Evolutionary conservation across 257 asterid genomes (phyloP), one percentile per base, ranked within the genome.

Genomic region (Capsicum baccatum): DNA sequence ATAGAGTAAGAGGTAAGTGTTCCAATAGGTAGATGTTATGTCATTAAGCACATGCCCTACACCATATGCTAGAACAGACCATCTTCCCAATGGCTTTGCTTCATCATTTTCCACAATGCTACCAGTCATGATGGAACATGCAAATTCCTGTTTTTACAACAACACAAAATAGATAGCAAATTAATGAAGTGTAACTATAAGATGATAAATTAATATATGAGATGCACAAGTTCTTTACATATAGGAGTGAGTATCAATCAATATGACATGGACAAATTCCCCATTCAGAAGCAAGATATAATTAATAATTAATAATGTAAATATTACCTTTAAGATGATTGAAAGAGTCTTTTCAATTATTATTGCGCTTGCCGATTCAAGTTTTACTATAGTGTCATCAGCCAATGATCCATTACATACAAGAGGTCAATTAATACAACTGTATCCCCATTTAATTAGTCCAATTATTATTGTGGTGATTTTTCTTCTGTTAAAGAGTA

Each of bases 41-140:
- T 96, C 99, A 89, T 96, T 95, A 69, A 95, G 89, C 95, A 95
- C 93, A 81, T 95, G 99, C 7, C 99, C 99, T 57, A 94, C 94
- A 56, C 98, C 99, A 83, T 94, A 95, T 80, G 91, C 91, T 83
- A 90, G 78, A 62, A 94, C 90, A 6, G 93, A 91, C 59, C 92
- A 84, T 89, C 99, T 91, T 69, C 88, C 90, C 17, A 92, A 86
- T 47, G 91, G 93, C 79, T 81, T 66, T 26, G 85, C 52, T 89
- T 69, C 79, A 33, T 91, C 91, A 26, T 90, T 95, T 62, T 87
- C 95, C 64, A 47, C 80, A 14, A 10, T 67, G 19, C 79, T 88
- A 52, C 86, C 86, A 8, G 86, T 84, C 95, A 93, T 92, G 26
- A 68, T 85, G 79, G 37, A 44, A 47, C 47, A 44, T 17, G 9